A percentile compares a stretch with the other conserved stretches of the same genome.
These are phyloP conservation scores for Termitomyces sp. DNA, from an alignment of 768 basidiomycete genomes.

Conservation along the genomic window DNA sequence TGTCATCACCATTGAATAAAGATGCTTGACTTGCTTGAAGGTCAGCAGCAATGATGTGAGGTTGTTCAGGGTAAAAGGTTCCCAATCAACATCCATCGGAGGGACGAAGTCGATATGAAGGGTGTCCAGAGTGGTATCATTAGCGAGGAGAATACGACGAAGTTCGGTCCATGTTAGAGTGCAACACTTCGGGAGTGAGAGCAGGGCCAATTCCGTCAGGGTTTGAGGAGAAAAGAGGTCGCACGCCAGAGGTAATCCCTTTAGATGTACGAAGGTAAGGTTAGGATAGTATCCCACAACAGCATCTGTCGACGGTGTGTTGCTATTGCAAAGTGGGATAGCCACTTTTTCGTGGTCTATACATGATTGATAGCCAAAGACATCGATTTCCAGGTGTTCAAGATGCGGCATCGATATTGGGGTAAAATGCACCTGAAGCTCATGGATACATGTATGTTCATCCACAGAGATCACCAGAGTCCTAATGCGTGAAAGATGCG, in stretches of 20 bases:
- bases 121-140: background rate
- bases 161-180: background rate
- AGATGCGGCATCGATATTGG: background rate
- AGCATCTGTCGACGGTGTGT: background rate
- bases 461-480: background rate
- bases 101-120: conserved; percentile 3
- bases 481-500: background rate
- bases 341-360: background rate
- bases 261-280: background rate
- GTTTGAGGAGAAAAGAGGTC: background rate
- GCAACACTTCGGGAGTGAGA: background rate
- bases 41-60: conserved; percentile 2
- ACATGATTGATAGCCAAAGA: background rate
- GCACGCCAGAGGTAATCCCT: background rate
- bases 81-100: background rate
- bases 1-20: background rate
- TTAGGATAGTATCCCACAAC: background rate
- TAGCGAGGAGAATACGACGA: background rate
- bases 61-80: background rate
- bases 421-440: background rate
- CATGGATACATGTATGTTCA: background rate
- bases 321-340: background rate
- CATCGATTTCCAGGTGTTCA: background rate
- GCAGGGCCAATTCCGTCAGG: background rate
- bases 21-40: background rate